These are phyloP conservation scores for Ampelomyces quisqualis DNA, from an alignment of 2,329 filamentous ascomycete genomes.

Conservation along the genomic window DNA sequence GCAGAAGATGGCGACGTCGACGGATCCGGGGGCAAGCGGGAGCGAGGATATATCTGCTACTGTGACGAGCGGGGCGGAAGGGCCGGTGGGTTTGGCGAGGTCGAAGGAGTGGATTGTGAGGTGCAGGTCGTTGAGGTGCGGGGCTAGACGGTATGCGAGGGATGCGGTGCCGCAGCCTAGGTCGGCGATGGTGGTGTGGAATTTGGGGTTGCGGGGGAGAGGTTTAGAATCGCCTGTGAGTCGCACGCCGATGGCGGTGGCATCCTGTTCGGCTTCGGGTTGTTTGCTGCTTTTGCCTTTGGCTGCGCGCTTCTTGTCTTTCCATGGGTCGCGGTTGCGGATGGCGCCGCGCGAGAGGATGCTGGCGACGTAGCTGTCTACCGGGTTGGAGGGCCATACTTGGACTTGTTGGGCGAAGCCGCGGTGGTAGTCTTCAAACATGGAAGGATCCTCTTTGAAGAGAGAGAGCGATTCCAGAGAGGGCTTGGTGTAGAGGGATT, in stretches of 20 bases:
- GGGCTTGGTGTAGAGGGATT: conserved; percentile 91
- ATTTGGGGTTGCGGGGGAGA: conserved; percentile 68
- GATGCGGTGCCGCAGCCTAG: conserved; percentile 91
- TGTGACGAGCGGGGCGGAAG: conserved; percentile 74
- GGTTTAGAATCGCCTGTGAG: conserved; percentile 44
- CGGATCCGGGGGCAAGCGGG: conserved; percentile 70
- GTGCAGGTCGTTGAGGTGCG: conserved; percentile 64
- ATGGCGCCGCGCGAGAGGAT: conserved; percentile 68
- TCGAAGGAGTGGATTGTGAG: conserved; percentile 83
- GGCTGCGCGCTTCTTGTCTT: conserved; percentile 45
- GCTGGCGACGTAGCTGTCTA: conserved; percentile 77
- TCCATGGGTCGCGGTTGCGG: conserved; percentile 37
- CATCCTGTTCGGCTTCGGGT: conserved; percentile 13
- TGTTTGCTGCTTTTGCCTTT: conserved; percentile 25
- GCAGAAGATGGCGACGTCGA: conserved; percentile 92
- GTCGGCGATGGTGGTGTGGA: conserved; percentile 79
- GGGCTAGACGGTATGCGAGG: conserved; percentile 68
- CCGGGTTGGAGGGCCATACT: conserved; percentile 95
- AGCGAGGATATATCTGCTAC: conserved; percentile 85
- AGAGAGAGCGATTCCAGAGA: conserved; percentile 80
- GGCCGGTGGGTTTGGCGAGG: conserved; percentile 71
- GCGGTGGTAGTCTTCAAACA: conserved; percentile 95
- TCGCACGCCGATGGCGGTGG: conserved; percentile 9
- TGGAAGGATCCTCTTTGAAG: conserved; percentile 81
- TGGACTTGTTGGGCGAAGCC: conserved; percentile 95